Evolutionary conservation across 208 protist species (phyloP).

Genomic region (Leishmania braziliensis): DNA sequence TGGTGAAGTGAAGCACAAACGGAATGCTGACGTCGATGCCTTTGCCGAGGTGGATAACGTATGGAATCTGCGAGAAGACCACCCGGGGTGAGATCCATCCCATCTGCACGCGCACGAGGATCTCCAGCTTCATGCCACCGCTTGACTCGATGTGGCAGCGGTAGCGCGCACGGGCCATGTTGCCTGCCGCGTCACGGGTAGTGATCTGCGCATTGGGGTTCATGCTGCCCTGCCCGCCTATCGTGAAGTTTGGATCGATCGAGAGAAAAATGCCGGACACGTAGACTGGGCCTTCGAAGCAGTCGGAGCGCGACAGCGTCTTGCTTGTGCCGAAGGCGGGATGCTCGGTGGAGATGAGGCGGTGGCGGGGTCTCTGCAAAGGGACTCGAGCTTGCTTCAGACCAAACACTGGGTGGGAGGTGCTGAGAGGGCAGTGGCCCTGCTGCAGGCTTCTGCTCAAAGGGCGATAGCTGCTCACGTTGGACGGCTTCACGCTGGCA

Average conservation of each 20-base stretch:
- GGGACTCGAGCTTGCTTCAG: constrained; percentile 57
- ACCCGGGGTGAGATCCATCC: constrained; percentile 89
- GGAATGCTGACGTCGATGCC: constrained; percentile 85
- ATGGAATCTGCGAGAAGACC: constrained; percentile 67
- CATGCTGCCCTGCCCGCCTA: constrained; percentile 59
- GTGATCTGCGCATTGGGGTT: constrained; percentile 89
- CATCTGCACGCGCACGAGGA: constrained; percentile 74
- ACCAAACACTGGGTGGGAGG: constrained; percentile 73
- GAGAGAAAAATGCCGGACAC: constrained; percentile 87
- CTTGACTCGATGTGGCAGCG: constrained; percentile 66
- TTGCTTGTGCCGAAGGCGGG: constrained; percentile 67
- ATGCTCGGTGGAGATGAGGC: constrained; percentile 71
- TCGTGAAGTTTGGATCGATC: constrained; percentile 71
- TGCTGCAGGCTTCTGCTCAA: constrained; percentile 31
- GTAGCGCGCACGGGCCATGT: constrained; percentile 77
- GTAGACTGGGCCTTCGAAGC: constrained; percentile 65
- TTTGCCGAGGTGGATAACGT: constrained; percentile 78
- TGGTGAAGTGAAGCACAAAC: constrained; percentile 81
- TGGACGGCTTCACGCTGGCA: constrained; percentile 36
- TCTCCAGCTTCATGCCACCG: constrained; percentile 75
- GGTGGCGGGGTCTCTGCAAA: constrained; percentile 17
- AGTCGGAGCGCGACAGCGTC: constrained; percentile 46
- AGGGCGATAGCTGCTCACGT: constrained; percentile 25
- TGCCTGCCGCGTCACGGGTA: constrained; percentile 65
- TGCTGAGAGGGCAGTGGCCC: constrained; percentile 52